Evolutionary conservation across 352 stramenopile genomes (phyloP).

Genomic region (Aphanomyces astaci): DNA sequence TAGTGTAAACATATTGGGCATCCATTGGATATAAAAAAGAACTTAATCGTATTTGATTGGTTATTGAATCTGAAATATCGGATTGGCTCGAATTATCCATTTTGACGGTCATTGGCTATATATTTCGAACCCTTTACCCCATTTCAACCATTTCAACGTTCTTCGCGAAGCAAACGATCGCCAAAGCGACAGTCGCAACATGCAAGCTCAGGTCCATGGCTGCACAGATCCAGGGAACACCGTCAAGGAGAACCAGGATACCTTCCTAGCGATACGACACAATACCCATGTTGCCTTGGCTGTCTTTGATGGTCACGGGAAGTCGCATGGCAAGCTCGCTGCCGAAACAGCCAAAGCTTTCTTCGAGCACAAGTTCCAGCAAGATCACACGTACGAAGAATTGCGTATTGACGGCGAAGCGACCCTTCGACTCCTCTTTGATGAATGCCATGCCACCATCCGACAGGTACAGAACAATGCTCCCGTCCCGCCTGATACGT

Average conservation of each 20-base stretch:
- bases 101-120: background rate
- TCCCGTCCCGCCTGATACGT: too few relatives aligned
- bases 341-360: constrained; percentile 50
- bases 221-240: constrained; percentile 46
- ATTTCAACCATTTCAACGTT: background rate
- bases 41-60: background rate
- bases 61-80: background rate
- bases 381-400: constrained; percentile 35
- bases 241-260: constrained; percentile 81
- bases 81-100: background rate
- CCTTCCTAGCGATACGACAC: constrained; percentile 67
- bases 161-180: background rate
- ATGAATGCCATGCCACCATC: constrained; percentile 51
- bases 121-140: background rate
- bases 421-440: constrained; percentile 45
- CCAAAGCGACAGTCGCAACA: background rate
- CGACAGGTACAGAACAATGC: constrained; percentile 30
- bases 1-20: background rate
- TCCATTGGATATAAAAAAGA: background rate
- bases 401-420: constrained; percentile 46
- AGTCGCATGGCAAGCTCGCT: constrained; percentile 61
- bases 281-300: constrained; percentile 34
- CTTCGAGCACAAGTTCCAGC: constrained; percentile 55
- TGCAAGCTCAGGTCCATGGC: constrained; percentile 23
- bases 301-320: constrained; percentile 82